phyloP scores from a whole-genome alignment of 2,329 filamentous ascomycete species.

The Samsoniella hepiali region DNA sequence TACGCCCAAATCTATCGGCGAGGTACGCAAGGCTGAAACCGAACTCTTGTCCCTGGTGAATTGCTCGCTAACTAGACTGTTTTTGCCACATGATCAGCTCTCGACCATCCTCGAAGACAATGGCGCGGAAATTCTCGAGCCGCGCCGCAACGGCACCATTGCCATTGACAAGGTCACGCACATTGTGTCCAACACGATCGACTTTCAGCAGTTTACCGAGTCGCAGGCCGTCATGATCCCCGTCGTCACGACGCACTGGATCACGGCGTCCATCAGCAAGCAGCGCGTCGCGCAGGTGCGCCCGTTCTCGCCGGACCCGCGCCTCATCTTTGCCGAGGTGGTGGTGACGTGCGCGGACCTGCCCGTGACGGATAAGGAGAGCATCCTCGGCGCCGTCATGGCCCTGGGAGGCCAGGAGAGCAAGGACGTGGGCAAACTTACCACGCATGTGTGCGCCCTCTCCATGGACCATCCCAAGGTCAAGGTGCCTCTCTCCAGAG shows the following conservation, averaged over 20 bases:
- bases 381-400: constrained; percentile 83
- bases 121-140: constrained; percentile 49
- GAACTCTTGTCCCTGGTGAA: too few species aligned
- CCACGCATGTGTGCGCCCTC: constrained; percentile 87
- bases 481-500: constrained; percentile 58
- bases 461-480: constrained; percentile 72
- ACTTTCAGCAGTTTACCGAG: constrained; percentile 83
- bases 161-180: constrained; percentile 50
- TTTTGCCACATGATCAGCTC: constrained; percentile 31
- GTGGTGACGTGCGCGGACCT: constrained; percentile 80
- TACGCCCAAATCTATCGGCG: constrained; percentile 39
- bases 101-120: constrained; percentile 43
- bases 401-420: constrained; percentile 85
- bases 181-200: constrained; percentile 69
- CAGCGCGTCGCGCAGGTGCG: constrained; percentile 72
- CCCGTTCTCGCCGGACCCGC: constrained; percentile 85
- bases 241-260: constrained; percentile 80
- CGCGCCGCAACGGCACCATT: constrained; percentile 47
- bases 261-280: constrained; percentile 66
- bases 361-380: constrained; percentile 82
- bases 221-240: constrained; percentile 76
- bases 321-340: constrained; percentile 84
- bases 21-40: constrained; percentile 29
- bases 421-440: constrained; percentile 65
- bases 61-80: background rate